phyloP scores from a whole-genome alignment of 768 basidiomycete genomes.

The Nevesoporus exiguus region DNA sequence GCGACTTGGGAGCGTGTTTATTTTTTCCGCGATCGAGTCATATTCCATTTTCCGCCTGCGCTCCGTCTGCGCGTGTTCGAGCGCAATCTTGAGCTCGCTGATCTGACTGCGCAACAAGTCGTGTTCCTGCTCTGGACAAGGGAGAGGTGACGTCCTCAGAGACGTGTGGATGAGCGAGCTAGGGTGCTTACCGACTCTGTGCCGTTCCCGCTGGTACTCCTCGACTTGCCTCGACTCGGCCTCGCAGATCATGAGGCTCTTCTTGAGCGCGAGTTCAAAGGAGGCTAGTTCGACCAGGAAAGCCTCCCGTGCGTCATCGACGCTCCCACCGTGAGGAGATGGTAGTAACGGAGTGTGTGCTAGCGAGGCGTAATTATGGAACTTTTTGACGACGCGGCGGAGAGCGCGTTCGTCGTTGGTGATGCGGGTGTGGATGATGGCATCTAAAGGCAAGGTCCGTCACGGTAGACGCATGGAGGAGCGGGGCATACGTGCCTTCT shows the following conservation, averaged over 20 bases:
- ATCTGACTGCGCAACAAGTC: slow-evolving; percentile 65
- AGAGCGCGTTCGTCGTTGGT: slow-evolving; percentile 79
- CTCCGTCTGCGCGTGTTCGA: slow-evolving; percentile 77
- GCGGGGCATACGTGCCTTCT: slow-evolving; percentile 44
- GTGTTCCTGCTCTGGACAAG: slow-evolving; percentile 62
- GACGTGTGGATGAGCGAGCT: background rate
- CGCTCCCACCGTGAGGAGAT: slow-evolving; percentile 26
- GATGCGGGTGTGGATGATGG: slow-evolving; percentile 76
- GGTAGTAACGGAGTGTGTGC: slow-evolving; percentile 47
- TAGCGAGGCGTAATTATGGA: slow-evolving; percentile 65
- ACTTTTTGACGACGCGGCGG: slow-evolving; percentile 76
- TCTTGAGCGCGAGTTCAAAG: slow-evolving; percentile 72
- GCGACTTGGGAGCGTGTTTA: slow-evolving; percentile 71
- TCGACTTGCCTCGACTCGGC: slow-evolving; percentile 84
- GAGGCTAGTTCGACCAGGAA: slow-evolving; percentile 76
- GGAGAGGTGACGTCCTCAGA: background rate
- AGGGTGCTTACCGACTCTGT: slow-evolving; percentile 61
- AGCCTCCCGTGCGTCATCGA: slow-evolving; percentile 74
- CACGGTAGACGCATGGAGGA: slow-evolving; percentile 11
- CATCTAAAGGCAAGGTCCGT: slow-evolving; percentile 46
- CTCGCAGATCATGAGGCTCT: slow-evolving; percentile 79
- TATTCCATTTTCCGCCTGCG: slow-evolving; percentile 83
- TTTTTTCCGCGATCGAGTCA: slow-evolving; percentile 78
- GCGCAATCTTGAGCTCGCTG: slow-evolving; percentile 66
- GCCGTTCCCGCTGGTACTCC: slow-evolving; percentile 72